Base-by-base conservation (phyloP, 164 flowering plant genomes). In the Nymphaea colorata region DNA sequence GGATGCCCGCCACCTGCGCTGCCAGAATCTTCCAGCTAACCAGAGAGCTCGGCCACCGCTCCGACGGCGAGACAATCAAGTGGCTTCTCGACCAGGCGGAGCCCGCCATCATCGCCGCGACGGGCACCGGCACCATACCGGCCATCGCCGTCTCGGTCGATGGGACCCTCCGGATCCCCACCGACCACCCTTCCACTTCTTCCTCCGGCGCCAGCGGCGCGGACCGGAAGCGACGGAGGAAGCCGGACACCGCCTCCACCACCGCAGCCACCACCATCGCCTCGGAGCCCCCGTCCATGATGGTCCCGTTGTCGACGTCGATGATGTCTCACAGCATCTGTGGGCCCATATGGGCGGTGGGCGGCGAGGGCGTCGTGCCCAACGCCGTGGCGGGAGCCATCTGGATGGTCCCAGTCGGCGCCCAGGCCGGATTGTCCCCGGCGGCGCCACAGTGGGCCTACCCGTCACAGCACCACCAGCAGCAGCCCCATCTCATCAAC, bases 11-110 rank as follows among this genome's bases (percentile, higher is more conserved):
- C 5, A 65, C 65, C 5, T 75, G 75, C 59, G 78, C 78, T 1
- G 78, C 78, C 17, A 61, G 78, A 43, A 72, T 75, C 43, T 75
- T 75, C 70, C 78, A 75, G 44, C 43, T 75, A 4, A 75, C 78
- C 47, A 47, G 72, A 18, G 75, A 75, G 57, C 65, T 75, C 25
- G 78, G 75, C 43, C 78, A 75, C 67, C 72, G 72, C 42, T 72
- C 75, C 5, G 59, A 68, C 61, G 70, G 66, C 3, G 64, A 68
- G 66, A 62, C 70, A 65, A 62, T 68, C 44, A 15, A 72, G 68
- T 69, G 78, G 78, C 69, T 75, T 4, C 67, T 75, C 17, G 63
- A 75, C 44, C 77, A 66, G 42, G 71, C 77, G 3, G 77, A 75
- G 63, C 77, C 74, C 4, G 70, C 77, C 4, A 75, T 75, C 36